Evolutionary conservation across 768 basidiomycete genomes (phyloP), one percentile per base, ranked within the genome.

Genomic region (Lactarius tabidus): DNA sequence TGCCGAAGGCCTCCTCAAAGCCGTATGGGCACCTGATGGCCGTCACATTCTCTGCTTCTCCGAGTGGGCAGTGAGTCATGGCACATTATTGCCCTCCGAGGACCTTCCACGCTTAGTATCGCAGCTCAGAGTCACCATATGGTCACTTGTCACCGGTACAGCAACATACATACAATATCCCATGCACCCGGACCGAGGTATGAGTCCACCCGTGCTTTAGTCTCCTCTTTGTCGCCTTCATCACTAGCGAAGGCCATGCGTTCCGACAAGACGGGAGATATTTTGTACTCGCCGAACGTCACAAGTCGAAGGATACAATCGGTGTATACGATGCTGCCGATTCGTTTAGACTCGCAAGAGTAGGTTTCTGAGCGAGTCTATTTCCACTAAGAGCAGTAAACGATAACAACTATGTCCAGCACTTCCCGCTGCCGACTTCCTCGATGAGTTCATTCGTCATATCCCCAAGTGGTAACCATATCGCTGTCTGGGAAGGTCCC

Each of bases 1-100:
- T 31, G 82, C 86, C 29, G 95, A 96, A 80, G 89, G 95, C 14
- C 83, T 97, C 57, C 83, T 87, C 23, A 91, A 85, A 72, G 91
- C 89, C 20, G 92, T 95, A 72, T 98, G 95, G 95, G 90, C 90
- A 0, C 91, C 89, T 2, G 90, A 90, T 72, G 93, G 93, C 18
- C 82, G 90, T 41, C 86, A 85, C 18, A 79, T 97, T 6, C 76
- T 97, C 35, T 95, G 91, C 71, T 98, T 95, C 76, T 95, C 93
- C 4, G 91, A 95, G 70, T 92, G 92, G 89, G 92, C 90, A 70
- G 95, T 95, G 78, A 79, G 94, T 84, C 26, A 23, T 35, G 8
- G 51, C 66, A 62, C 31, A 36, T 59, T 41, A 41, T 53, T 23
- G n/a, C 10, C 48, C 6, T 18, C 26, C 48, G 48, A 14, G 3